phyloP scores from a whole-genome alignment of 495 filamentous ascomycete species.

The Aspergillus homomorphus region DNA sequence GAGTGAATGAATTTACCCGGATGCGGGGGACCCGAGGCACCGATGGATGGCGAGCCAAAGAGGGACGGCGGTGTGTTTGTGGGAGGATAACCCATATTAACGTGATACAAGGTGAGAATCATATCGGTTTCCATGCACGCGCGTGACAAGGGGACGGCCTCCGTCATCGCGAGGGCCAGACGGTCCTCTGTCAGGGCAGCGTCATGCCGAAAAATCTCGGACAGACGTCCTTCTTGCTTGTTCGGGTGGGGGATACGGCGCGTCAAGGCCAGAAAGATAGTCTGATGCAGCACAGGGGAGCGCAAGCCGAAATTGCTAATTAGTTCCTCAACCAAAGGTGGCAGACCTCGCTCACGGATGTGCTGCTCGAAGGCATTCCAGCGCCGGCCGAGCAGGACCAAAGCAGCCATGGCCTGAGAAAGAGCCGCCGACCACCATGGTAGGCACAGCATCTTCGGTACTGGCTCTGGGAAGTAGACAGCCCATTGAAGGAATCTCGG shows the following conservation, averaged over 20 bases:
- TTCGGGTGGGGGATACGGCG: constrained; percentile 25
- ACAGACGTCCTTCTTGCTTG: constrained; percentile 11
- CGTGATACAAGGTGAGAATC: constrained; percentile 4
- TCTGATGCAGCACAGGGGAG: constrained; percentile 54
- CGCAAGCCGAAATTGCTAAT: constrained; percentile 42
- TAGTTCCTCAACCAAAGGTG: constrained; percentile 61
- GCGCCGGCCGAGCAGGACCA: constrained; percentile 26
- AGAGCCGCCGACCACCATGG: constrained; percentile 27
- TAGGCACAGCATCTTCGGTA: constrained; percentile 24
- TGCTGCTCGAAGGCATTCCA: constrained; percentile 28
- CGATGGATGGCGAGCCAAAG: background rate
- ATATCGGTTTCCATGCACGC: constrained; percentile 10
- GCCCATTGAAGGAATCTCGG: constrained; percentile 49
- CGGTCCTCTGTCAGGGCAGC: background rate
- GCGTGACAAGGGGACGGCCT: background rate
- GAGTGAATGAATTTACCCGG: background rate
- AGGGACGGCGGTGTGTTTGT: background rate
- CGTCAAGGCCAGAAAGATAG: constrained; percentile 56
- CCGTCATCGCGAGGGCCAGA: background rate
- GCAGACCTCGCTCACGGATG: constrained; percentile 44
- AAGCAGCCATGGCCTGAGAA: constrained; percentile 32
- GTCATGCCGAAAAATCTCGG: constrained; percentile 21
- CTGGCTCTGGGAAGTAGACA: constrained; percentile 46
- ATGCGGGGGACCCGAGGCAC: background rate
- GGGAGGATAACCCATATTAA: background rate